Conservation (phyloP, 371 early-diverging fungal genomes). For the Mucor racemosus region DNA sequence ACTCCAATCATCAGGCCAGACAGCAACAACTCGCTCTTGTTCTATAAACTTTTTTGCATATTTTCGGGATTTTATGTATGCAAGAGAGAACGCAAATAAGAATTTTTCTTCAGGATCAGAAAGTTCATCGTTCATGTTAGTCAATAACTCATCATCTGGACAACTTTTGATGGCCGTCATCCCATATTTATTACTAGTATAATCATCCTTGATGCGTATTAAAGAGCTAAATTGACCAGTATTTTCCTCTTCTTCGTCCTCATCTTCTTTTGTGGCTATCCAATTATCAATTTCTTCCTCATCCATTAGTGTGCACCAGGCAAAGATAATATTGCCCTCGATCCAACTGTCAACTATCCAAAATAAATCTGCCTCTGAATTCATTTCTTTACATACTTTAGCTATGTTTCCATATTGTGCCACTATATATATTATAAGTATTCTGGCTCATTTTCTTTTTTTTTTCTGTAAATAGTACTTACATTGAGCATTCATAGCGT, state of each 20-base stretch:
- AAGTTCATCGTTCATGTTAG: neutral
- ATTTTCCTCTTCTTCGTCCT: neutral
- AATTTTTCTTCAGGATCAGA: constrained; percentile 3
- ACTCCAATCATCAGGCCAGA: constrained; percentile 25
- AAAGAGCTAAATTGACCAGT: neutral
- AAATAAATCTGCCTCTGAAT: constrained; percentile 6
- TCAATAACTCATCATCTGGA: neutral
- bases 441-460: too few relatives aligned
- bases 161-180: neutral
- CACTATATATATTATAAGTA: constrained; percentile 4
- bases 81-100: constrained; percentile 24
- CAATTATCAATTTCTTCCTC: constrained; percentile 11
- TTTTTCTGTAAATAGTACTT: neutral
- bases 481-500: constrained; percentile 1
- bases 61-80: constrained; percentile 5
- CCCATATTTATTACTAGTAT: neutral
- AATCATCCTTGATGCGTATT: neutral
- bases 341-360: constrained; percentile 23
- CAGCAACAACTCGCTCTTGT: constrained; percentile 24
- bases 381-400: constrained; percentile 10
- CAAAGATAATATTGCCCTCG: constrained; percentile 22
- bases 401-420: constrained; percentile 19
- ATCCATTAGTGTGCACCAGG: constrained; percentile 23
- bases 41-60: constrained; percentile 14
- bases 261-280: neutral